Conservation (phyloP, 352 stramenopile species). For the Phytophthora pistaciae region DNA sequence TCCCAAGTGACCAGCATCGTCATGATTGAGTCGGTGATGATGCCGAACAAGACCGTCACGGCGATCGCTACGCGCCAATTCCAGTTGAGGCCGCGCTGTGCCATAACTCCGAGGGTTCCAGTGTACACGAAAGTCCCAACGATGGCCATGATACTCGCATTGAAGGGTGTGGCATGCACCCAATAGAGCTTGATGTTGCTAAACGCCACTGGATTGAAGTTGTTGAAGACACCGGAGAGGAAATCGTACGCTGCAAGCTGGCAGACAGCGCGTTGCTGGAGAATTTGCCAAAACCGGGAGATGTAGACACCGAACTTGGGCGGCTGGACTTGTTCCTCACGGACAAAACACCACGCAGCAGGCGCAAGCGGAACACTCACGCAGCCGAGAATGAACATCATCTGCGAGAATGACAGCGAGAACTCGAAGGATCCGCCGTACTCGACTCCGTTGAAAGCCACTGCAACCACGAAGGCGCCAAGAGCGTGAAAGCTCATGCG, state of each 20-base stretch:
- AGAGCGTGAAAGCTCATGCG: constrained; percentile 41
- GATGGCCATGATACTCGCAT: constrained; percentile 47
- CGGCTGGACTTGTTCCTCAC: constrained; percentile 18
- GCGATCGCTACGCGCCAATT: constrained; percentile 46
- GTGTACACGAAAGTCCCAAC: constrained; percentile 39
- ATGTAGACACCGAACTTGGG: constrained; percentile 32
- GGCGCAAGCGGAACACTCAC: constrained; percentile 23
- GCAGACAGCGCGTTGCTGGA: constrained; percentile 55
- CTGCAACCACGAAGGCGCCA: constrained; percentile 36
- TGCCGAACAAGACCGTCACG: constrained; percentile 28
- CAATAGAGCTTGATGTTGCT: constrained; percentile 49
- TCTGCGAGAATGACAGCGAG: constrained; percentile 41
- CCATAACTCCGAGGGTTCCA: constrained; percentile 34
- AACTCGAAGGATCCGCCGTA: constrained; percentile 42
- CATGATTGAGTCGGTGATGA: constrained; percentile 42
- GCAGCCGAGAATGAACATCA: constrained; percentile 39
- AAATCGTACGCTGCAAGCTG: constrained; percentile 58
- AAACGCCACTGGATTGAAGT: constrained; percentile 50
- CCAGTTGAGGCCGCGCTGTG: constrained; percentile 44
- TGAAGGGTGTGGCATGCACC: constrained; percentile 56
- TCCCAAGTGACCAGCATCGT: constrained; percentile 54
- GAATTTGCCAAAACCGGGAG: constrained; percentile 42
- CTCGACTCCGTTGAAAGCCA: constrained; percentile 42
- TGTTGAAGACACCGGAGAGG: constrained; percentile 51
- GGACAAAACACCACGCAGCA: constrained; percentile 30